Base-by-base conservation (phyloP, 164 flowering plant genomes). In the Stephania japonica region DNA sequence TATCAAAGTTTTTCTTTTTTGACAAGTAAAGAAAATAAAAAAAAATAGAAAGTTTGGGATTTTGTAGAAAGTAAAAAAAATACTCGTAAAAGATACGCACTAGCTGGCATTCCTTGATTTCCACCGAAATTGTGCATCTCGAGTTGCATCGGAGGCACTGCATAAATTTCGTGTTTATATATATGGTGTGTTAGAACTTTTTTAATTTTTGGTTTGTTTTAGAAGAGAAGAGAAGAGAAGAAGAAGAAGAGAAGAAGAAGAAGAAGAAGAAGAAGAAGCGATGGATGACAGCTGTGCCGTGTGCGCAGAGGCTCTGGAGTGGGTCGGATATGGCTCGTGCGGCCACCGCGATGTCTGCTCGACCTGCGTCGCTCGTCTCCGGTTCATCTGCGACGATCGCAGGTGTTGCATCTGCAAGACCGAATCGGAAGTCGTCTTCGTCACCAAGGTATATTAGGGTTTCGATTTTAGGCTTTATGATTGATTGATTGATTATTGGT, bases 251-350 rank as follows among this genome's bases (percentile, higher is more conserved):
- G 38, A 32, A 67, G 44, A 67, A 41, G 50, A 42, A 59, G 62
- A 56, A 56, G 62, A 56, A 56, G 62, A 56, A 56, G 25, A 43
- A 67, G 38, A 65, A 12, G 43, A 42, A 16, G 21, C n/a, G 32
- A 94, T 94, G 98, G 98, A 94, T 53, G 98, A 94, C 80, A 81
- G 84, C 73, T 94, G 98, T 79, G 98, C 97, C 0, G 98, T 94
- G 10, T 94, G 98, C 72, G 98, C 98, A 1, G 97, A 92, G 26
- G 41, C 85, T 67, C 83, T 94, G 16, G 97, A 92, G 77, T 94
- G 97, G 97, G 97, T 90, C 19, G 97, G 97, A 1, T 94, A 92
- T 65, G 98, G 97, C 0, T 71, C 88, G 0, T 94, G 98, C 43
- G 93, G 95, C 23, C 98, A 92, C 75, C 86, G 88, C 24, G 98